phyloP scores from a whole-genome alignment of 192 early-diverging fungal genomes.

The Helicostylum pulchrum region DNA sequence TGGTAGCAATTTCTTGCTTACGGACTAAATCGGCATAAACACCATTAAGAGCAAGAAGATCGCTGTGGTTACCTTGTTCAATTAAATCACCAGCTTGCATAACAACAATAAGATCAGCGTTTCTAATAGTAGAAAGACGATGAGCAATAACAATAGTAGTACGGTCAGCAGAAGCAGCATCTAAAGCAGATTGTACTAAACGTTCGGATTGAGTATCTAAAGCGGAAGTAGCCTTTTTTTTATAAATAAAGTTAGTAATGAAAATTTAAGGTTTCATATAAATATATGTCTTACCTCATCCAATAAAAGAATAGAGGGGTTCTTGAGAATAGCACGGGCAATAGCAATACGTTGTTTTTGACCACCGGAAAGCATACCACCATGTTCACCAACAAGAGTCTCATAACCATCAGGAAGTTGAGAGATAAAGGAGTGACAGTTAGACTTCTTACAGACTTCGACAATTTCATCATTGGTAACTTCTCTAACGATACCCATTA shows the following conservation, averaged over 20 bases:
- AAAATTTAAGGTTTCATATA: not conserved
- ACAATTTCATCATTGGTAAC: conserved; percentile 71
- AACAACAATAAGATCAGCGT: conserved; percentile 85
- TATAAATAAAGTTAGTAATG: not conserved
- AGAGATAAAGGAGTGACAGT: conserved; percentile 81
- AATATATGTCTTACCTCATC: conserved; percentile 55
- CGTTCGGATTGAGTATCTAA: conserved; percentile 79
- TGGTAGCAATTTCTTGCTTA: conserved; percentile 60
- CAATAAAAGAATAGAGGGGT: conserved; percentile 79
- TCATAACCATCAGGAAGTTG: conserved; percentile 80
- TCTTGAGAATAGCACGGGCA: conserved; percentile 86
- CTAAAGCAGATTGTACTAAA: conserved; percentile 80
- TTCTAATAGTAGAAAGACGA: conserved; percentile 84
- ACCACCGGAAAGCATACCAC: conserved; percentile 76
- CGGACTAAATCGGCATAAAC: conserved; percentile 64
- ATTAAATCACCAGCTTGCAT: conserved; percentile 66
- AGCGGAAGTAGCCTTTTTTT: conserved; percentile 67
- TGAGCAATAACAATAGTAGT: conserved; percentile 93
- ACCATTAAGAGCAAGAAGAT: conserved; percentile 63
- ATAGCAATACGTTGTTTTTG: conserved; percentile 98
- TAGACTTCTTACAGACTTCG: conserved; percentile 64
- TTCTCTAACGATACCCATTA: conserved; percentile 57
- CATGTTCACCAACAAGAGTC: conserved; percentile 80
- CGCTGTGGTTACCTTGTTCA: conserved; percentile 76
- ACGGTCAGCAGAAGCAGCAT: conserved; percentile 67